Percentiles rank a stretch among this genome's conserved stretches.
These are phyloP conservation scores for Penicillium atrosanguineum DNA, from an alignment of 495 filamentous ascomycete genomes.

Conservation along the genomic window DNA sequence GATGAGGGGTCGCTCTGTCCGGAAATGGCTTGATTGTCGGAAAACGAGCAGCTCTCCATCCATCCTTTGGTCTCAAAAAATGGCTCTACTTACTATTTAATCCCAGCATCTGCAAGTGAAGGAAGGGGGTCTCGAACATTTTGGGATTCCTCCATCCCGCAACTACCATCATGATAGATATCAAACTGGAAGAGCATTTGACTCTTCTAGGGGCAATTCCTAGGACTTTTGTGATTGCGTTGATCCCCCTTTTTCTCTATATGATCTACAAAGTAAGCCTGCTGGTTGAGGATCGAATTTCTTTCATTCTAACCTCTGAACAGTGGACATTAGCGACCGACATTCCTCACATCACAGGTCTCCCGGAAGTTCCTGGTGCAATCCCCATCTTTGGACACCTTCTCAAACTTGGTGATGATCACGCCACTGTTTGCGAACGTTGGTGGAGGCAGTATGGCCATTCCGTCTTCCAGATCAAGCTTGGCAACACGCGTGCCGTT, in stretches of 20 bases:
- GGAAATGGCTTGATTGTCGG: too few relatives aligned
- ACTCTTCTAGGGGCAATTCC: not conserved
- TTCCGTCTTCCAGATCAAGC: slow-evolving; percentile 54
- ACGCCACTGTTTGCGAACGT: slow-evolving; percentile 50
- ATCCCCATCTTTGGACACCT: slow-evolving; percentile 53
- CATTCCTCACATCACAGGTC: slow-evolving; percentile 44
- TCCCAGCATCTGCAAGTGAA: not conserved
- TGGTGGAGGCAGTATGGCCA: slow-evolving; percentile 53
- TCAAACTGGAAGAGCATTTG: slow-evolving; percentile 4
- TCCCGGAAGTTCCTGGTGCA: slow-evolving; percentile 52
- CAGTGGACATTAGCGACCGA: slow-evolving; percentile 34
- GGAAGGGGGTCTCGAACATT: not conserved
- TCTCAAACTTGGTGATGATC: slow-evolving; percentile 53
- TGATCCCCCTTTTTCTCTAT: slow-evolving; percentile 11
- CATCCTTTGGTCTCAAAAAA: too few relatives aligned
- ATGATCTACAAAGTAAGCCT: slow-evolving; percentile 12
- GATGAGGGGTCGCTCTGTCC: slow-evolving; percentile 1
- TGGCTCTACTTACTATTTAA: too few relatives aligned
- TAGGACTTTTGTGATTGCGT: not conserved
- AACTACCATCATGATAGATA: slow-evolving; percentile 5
- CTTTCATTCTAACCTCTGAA: not conserved
- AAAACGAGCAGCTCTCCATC: too few relatives aligned
- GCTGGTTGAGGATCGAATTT: too few relatives aligned
- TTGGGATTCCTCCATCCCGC: not conserved
- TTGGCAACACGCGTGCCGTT: slow-evolving; percentile 52